Base-by-base conservation (phyloP, 257 asterid species). In the Vinca minor region DNA sequence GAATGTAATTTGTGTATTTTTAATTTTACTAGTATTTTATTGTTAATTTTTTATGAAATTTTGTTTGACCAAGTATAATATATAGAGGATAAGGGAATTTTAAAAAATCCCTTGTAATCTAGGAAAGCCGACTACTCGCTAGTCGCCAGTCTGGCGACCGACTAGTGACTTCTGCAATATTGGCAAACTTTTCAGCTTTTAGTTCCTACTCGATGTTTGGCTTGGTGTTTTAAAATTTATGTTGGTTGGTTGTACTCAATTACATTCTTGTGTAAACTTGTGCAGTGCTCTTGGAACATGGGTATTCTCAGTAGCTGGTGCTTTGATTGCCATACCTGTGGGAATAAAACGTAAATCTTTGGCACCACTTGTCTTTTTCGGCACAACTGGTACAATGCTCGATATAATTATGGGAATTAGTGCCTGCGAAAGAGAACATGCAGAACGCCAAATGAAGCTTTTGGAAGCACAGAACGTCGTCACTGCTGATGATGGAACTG, bases 341-440 rank as follows among this genome's bases (percentile, higher is more conserved):
- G 98, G 98, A 39, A 92, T 89, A 49, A 89, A 91, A 66, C 80
- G 91, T 32, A 91, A 91, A 77, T 85, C 95, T 3, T 69, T 88
- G 78, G 85, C 84, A 8, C 98, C 98, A 52, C 95, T 89, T 0
- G 98, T 92, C 42, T 92, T 89, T 78, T 87, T 92, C 48, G 98
- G 98, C 65, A 89, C 98, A 26, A 89, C 98, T 1, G 96, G 98
- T 4, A 89, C 98, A 53, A 89, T 92, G 98, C 93, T 92, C 12
- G 96, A 89, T 64, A 89, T 92, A 68, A 85, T 92, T 45, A 81
- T 92, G 98, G 96, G 96, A 46, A 81, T 92, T 68, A 81, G 72
- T 64, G 95, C 95, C 9, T 89, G 98, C 69, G 96, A 89, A 75
- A 89, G 95, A 60, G 98, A 92, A 73, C 95, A 89, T 3, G 95